Percentiles rank a stretch among this genome's conserved stretches.
These are phyloP conservation scores for Colletotrichum incanum DNA, from an alignment of 2,329 filamentous ascomycete genomes.

Conservation along the genomic window DNA sequence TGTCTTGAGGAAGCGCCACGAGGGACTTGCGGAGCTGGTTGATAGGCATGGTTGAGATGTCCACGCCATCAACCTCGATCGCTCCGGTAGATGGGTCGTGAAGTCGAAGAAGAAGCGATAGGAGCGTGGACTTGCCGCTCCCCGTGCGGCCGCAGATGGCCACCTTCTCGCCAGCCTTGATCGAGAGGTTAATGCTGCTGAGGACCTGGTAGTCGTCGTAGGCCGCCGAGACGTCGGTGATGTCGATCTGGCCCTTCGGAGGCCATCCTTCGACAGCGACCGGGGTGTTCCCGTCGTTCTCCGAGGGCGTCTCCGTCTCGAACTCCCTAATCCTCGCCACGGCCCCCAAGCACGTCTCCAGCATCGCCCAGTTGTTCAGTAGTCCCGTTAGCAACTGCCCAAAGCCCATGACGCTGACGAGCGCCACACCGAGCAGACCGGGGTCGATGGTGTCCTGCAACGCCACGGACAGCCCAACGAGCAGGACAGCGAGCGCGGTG, in stretches of 20 bases:
- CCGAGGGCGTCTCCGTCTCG: conserved; percentile 45
- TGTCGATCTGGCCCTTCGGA: not conserved
- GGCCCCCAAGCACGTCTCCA: conserved; percentile 51
- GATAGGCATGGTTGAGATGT: conserved; percentile 49
- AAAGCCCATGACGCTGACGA: conserved; percentile 54
- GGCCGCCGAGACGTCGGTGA: conserved; percentile 10
- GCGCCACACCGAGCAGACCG: conserved; percentile 46
- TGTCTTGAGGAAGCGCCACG: conserved; percentile 66
- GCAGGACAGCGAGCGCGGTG: conserved; percentile 60
- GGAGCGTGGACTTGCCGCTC: conserved; percentile 55
- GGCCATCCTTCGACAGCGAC: not conserved
- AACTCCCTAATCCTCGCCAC: conserved; percentile 50
- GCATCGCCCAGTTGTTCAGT: conserved; percentile 52
- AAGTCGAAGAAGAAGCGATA: conserved; percentile 63
- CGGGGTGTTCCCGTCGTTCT: conserved; percentile 28
- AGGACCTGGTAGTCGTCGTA: conserved; percentile 46
- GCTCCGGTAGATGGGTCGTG: conserved; percentile 58
- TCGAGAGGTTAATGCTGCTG: conserved; percentile 49
- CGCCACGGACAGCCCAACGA: conserved; percentile 61
- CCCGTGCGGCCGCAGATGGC: conserved; percentile 63
- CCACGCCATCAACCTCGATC: conserved; percentile 62
- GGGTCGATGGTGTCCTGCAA: conserved; percentile 18
- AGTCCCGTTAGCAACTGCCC: conserved; percentile 50
- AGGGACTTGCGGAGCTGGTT: conserved; percentile 51
- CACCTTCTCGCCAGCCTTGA: conserved; percentile 55